phyloP scores from a whole-genome alignment of 2,329 filamentous ascomycete species.

The Massarina eburnea region DNA sequence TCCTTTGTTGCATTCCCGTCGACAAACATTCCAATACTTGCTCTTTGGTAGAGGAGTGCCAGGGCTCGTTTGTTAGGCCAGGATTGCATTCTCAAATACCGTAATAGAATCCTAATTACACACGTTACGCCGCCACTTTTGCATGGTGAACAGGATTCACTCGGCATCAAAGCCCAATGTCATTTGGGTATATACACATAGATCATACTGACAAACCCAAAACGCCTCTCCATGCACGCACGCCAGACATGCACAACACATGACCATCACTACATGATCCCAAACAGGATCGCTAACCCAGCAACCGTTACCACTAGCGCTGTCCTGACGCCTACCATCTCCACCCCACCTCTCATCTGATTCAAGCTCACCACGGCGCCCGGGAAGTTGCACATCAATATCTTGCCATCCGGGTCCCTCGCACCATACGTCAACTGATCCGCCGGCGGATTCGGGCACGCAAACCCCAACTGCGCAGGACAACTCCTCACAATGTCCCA shows the following conservation, averaged over 20 bases:
- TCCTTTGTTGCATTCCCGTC: too few relatives aligned
- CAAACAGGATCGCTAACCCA: conserved; percentile 6
- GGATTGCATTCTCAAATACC: too few relatives aligned
- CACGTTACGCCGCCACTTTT: too few relatives aligned
- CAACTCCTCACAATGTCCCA: conserved; percentile 84
- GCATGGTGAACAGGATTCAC: background rate
- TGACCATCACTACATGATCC: conserved; percentile 1
- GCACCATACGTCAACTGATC: conserved; percentile 27
- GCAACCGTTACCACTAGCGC: conserved; percentile 12
- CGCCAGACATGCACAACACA: background rate
- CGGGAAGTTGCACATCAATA: conserved; percentile 44
- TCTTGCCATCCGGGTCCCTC: conserved; percentile 13
- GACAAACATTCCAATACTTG: too few relatives aligned
- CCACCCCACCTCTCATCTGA: conserved; percentile 16
- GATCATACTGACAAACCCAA: conserved; percentile 1
- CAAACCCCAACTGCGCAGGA: conserved; percentile 73
- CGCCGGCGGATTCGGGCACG: conserved; percentile 60
- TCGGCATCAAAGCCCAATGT: conserved; percentile 2
- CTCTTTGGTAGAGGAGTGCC: too few relatives aligned
- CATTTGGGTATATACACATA: conserved; percentile 10
- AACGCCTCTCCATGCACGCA: conserved; percentile 13
- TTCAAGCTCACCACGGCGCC: conserved; percentile 45
- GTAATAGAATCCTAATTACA: too few relatives aligned
- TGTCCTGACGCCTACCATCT: background rate
- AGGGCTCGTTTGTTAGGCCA: too few relatives aligned